A percentile compares a stretch with the other conserved stretches of the same genome.
Evolutionary conservation across 176 grass and related monocot genomes (phyloP).

Genomic region (Carex cristatella): DNA sequence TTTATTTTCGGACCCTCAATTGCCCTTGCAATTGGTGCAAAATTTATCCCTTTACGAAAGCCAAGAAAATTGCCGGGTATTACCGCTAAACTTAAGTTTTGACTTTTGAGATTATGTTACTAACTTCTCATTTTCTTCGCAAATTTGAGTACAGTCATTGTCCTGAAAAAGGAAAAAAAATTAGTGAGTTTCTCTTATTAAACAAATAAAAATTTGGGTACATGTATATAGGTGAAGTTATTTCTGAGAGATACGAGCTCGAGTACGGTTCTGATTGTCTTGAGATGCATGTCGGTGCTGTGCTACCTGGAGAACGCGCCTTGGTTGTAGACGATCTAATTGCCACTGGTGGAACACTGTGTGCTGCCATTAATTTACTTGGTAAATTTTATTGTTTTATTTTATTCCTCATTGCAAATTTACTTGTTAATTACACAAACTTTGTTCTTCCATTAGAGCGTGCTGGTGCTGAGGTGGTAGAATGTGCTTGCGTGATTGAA

Average conservation of each 20-base stretch:
- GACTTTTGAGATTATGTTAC: background rate
- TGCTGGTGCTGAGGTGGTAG: slow-evolving; percentile 56
- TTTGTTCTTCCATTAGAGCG: slow-evolving; percentile 32
- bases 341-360: slow-evolving; percentile 53
- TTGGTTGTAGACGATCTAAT: slow-evolving; percentile 59
- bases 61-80: slow-evolving; percentile 57
- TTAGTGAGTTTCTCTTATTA: background rate
- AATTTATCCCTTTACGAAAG: slow-evolving; percentile 53
- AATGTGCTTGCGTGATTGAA: slow-evolving; percentile 62
- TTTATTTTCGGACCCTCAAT: slow-evolving; percentile 63
- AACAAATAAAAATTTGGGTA: background rate
- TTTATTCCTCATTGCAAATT: background rate
- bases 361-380: slow-evolving; percentile 56
- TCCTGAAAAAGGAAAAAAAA: background rate
- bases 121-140: background rate
- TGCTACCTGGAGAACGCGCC: slow-evolving; percentile 38
- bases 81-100: background rate
- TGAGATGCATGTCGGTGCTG: slow-evolving; percentile 52
- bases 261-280: slow-evolving; percentile 60
- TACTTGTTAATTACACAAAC: background rate
- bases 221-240: slow-evolving; percentile 39
- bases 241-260: slow-evolving; percentile 49
- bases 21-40: slow-evolving; percentile 58
- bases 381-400: slow-evolving; percentile 14
- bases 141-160: background rate